These are phyloP conservation scores for Wallacemonas collosoma DNA, from an alignment of 208 protist species.

Conservation along the genomic window DNA sequence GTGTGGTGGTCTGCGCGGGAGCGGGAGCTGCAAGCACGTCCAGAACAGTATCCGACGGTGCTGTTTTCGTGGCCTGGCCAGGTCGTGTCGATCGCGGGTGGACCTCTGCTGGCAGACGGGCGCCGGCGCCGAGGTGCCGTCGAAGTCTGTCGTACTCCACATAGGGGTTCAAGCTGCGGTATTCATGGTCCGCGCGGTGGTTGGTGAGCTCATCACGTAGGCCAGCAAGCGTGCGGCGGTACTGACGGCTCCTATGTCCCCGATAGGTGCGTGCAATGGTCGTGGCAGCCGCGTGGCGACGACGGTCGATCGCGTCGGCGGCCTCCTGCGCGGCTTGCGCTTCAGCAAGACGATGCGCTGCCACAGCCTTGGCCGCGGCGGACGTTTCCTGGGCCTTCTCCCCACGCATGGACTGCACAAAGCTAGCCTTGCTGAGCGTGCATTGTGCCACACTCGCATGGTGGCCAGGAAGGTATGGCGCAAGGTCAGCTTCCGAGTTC, in stretches of 20 bases:
- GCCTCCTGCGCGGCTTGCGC: background rate
- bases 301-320: background rate
- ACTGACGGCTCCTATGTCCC: slow-evolving; percentile 30
- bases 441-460: background rate
- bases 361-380: slow-evolving; percentile 4
- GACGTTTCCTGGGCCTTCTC: background rate
- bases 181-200: slow-evolving; percentile 24
- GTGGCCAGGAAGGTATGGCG: slow-evolving; percentile 21
- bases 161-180: slow-evolving; percentile 13
- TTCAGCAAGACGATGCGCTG: background rate
- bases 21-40: too few species aligned
- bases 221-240: slow-evolving; percentile 20
- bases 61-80: background rate
- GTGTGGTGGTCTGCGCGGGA: background rate
- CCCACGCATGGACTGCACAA: slow-evolving; percentile 3
- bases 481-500: slow-evolving; percentile 32
- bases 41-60: too few species aligned
- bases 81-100: background rate
- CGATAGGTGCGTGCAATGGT: slow-evolving; percentile 26
- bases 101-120: background rate
- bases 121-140: slow-evolving; percentile 6
- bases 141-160: slow-evolving; percentile 8
- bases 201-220: slow-evolving; percentile 28
- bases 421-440: slow-evolving; percentile 12
- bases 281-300: slow-evolving; percentile 1